These are phyloP conservation scores for Penicillium ochrochloron DNA, from an alignment of 495 filamentous ascomycete species.

Conservation along the genomic window DNA sequence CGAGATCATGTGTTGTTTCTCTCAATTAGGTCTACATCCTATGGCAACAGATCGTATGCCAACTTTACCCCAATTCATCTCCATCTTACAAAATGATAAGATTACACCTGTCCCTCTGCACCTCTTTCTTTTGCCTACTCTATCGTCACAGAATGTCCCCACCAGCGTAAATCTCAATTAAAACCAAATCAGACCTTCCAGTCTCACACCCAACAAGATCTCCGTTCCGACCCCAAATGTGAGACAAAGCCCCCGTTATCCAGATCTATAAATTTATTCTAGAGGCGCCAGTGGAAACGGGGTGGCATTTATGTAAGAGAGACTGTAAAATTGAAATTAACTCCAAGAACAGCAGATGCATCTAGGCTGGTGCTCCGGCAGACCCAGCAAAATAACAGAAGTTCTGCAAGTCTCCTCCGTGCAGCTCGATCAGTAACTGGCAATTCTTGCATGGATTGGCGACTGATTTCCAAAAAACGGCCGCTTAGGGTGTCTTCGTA, in stretches of 20 bases:
- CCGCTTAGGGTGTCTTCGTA: too few species aligned
- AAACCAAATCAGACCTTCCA: background rate
- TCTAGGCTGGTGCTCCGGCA: too few species aligned
- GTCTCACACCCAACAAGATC: background rate
- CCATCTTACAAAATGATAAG: background rate
- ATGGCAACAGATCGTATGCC: background rate
- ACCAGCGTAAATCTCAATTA: background rate
- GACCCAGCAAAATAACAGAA: too few species aligned
- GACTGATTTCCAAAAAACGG: too few species aligned
- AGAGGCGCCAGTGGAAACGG: too few species aligned
- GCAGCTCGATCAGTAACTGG: too few species aligned
- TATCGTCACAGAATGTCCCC: background rate
- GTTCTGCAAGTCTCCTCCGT: too few species aligned
- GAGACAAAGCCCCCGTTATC: slow-evolving; percentile 6
- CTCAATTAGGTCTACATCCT: background rate
- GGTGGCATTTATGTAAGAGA: too few species aligned
- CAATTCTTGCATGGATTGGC: too few species aligned
- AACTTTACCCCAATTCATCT: background rate
- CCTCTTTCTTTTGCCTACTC: background rate
- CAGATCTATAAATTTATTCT: too few species aligned
- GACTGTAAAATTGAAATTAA: too few species aligned
- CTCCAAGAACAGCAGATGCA: too few species aligned
- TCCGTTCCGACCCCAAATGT: background rate
- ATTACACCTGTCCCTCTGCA: background rate
- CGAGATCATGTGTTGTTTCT: background rate